These are phyloP conservation scores for Ganoderma meredithae DNA, from an alignment of 1,284 basidiomycete species.

Conservation along the genomic window DNA sequence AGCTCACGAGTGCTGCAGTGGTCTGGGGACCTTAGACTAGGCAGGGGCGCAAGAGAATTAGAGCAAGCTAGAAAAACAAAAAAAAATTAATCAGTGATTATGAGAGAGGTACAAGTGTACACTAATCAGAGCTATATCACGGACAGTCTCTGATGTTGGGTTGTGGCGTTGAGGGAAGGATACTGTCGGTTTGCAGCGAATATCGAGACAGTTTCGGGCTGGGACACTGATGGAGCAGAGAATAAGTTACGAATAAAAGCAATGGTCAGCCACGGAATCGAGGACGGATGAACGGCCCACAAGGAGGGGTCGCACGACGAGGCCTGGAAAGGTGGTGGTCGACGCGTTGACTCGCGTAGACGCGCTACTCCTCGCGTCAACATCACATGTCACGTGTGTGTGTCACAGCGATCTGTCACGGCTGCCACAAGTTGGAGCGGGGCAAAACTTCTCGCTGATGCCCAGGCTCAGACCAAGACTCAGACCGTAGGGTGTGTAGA, in stretches of 20 bases:
- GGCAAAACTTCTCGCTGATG: too few species aligned
- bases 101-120: neutral
- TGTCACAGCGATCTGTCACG: neutral
- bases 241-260: slow-evolving; percentile 3
- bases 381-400: neutral
- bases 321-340: neutral
- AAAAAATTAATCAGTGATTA: too few species aligned
- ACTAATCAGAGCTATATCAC: neutral
- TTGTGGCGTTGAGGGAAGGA: neutral
- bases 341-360: neutral
- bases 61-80: too few species aligned
- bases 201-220: neutral
- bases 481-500: too few species aligned
- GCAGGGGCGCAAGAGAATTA: neutral
- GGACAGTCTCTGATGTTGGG: neutral
- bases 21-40: neutral
- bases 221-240: neutral
- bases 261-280: neutral
- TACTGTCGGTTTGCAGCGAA: neutral
- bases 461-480: too few species aligned
- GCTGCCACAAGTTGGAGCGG: too few species aligned
- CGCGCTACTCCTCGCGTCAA: slow-evolving; percentile 1
- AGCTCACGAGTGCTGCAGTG: neutral
- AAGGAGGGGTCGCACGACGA: neutral
- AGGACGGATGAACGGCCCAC: neutral